Percentiles rank a stretch among this genome's conserved stretches.
phyloP scores from a whole-genome alignment of 805 yeast genomes.

The Starmerella khaoyaiensis region DNA sequence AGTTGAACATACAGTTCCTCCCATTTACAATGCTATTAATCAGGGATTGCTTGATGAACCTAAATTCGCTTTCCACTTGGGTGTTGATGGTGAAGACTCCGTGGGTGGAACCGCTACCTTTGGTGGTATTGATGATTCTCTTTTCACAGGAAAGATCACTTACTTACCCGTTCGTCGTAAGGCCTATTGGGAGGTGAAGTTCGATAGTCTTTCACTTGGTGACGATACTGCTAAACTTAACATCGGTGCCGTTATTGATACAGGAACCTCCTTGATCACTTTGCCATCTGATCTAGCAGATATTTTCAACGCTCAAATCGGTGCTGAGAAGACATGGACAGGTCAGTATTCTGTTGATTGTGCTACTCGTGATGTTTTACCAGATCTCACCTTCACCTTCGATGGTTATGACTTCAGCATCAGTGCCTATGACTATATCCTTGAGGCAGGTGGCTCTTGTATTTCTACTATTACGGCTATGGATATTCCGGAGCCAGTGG shows the following conservation, averaged over 20 bases:
- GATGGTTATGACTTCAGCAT: slow-evolving; percentile 86
- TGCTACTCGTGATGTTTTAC: slow-evolving; percentile 66
- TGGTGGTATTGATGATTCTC: slow-evolving; percentile 78
- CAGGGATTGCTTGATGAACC: slow-evolving; percentile 72
- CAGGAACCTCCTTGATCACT: slow-evolving; percentile 94
- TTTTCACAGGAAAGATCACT: slow-evolving; percentile 70
- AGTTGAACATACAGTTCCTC: slow-evolving; percentile 82
- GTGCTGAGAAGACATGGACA: slow-evolving; percentile 94
- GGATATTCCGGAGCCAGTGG: slow-evolving; percentile 96
- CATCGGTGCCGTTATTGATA: slow-evolving; percentile 96
- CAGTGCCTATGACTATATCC: slow-evolving; percentile 78
- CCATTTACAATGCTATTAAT: slow-evolving; percentile 76
- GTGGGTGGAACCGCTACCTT: slow-evolving; percentile 95
- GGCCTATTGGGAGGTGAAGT: slow-evolving; percentile 98
- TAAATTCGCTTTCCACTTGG: slow-evolving; percentile 82
- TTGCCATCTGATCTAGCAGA: slow-evolving; percentile 93
- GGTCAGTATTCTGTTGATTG: slow-evolving; percentile 95
- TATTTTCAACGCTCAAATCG: slow-evolving; percentile 86
- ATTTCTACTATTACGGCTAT: slow-evolving; percentile 92
- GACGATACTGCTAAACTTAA: slow-evolving; percentile 76
- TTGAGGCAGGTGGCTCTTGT: slow-evolving; percentile 91
- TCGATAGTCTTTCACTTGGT: slow-evolving; percentile 83
- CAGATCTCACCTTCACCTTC: slow-evolving; percentile 83
- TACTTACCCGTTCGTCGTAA: slow-evolving; percentile 98
- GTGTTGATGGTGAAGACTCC: slow-evolving; percentile 50